Percentiles rank a stretch among this genome's conserved stretches.
These are phyloP conservation scores for Gynochthodes officinalis DNA, from an alignment of 257 asterid genomes.

Conservation along the genomic window DNA sequence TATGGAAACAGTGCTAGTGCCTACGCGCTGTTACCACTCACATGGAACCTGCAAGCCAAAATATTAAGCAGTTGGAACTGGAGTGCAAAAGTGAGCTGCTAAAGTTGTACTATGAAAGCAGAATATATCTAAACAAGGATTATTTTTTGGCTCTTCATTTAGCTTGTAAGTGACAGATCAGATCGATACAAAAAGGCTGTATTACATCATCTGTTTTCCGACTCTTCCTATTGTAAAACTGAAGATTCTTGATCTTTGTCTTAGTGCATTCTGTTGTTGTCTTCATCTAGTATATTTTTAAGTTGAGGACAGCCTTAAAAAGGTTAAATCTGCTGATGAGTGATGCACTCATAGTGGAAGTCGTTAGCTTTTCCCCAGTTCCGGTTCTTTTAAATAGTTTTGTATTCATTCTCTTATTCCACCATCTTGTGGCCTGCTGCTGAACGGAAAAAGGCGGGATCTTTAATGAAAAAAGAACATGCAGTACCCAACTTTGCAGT, in stretches of 20 bases:
- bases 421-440: background rate
- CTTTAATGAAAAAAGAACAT: background rate
- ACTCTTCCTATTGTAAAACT: constrained; percentile 19
- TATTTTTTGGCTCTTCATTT: constrained; percentile 16
- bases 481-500: background rate
- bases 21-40: constrained; percentile 15
- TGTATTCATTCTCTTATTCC: constrained; percentile 22
- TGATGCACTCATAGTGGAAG: constrained; percentile 16
- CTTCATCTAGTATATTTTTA: constrained; percentile 18
- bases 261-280: constrained; percentile 35
- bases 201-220: constrained; percentile 27
- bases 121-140: constrained; percentile 11
- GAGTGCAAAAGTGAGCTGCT: constrained; percentile 13
- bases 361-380: constrained; percentile 14
- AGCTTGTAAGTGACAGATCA: constrained; percentile 21
- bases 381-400: constrained; percentile 11
- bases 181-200: constrained; percentile 20
- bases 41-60: constrained; percentile 15
- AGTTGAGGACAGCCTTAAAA: background rate
- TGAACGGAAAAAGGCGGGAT: constrained; percentile 5
- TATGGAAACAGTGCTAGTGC: background rate
- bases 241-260: constrained; percentile 39
- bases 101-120: background rate
- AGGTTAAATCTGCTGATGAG: constrained; percentile 13
- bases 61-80: constrained; percentile 22